Conservation (phyloP, 139 green algal genomes). For the Ostreobium quekettii region DNA sequence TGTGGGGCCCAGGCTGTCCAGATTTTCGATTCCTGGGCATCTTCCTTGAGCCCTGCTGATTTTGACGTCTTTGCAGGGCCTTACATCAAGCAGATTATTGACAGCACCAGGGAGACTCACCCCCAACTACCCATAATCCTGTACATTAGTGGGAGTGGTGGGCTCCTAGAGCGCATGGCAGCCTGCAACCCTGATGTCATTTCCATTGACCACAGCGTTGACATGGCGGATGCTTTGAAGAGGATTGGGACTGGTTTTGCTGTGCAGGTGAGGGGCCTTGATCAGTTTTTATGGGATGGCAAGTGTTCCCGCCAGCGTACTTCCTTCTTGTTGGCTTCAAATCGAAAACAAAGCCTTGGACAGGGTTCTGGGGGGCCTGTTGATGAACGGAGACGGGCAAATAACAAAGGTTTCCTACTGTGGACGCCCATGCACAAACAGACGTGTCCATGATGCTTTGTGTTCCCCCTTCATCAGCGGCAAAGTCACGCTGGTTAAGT, state of each 20-base stretch:
- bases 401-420: no score
- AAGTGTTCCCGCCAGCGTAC: no score
- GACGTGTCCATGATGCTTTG: no score
- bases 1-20: slow-evolving; percentile 65
- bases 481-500: no score
- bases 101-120: slow-evolving; percentile 38
- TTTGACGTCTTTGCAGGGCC: slow-evolving; percentile 83
- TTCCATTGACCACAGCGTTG: slow-evolving; percentile 76
- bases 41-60: slow-evolving; percentile 72
- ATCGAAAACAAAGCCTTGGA: no score
- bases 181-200: slow-evolving; percentile 72
- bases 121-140: slow-evolving; percentile 87
- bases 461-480: no score
- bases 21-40: slow-evolving; percentile 94
- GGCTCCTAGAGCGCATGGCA: slow-evolving; percentile 90
- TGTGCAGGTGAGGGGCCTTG: slow-evolving; percentile 50
- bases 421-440: no score
- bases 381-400: no score
- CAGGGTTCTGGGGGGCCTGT: no score
- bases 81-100: slow-evolving; percentile 75
- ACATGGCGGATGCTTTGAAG: slow-evolving; percentile 73
- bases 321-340: no score
- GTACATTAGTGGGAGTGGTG: slow-evolving; percentile 82
- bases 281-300: no score
- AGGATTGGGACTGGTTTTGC: slow-evolving; percentile 69